These are phyloP conservation scores for Candida cerambycidarum DNA, from an alignment of 805 yeast genomes.

Conservation along the genomic window DNA sequence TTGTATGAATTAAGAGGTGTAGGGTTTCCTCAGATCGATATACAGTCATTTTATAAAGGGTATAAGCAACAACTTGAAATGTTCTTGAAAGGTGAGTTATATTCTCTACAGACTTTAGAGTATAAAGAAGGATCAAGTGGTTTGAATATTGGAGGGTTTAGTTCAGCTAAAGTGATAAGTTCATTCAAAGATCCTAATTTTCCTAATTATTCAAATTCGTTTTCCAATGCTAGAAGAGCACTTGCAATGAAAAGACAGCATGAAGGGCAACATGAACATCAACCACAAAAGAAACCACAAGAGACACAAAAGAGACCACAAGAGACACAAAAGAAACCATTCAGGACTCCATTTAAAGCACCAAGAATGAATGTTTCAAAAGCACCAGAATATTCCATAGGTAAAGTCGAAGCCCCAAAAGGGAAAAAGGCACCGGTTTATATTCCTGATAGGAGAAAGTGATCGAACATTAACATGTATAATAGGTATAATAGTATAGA, in stretches of 20 bases:
- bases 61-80: conserved; percentile 3
- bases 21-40: background rate
- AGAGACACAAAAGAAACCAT: background rate
- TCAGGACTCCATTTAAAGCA: conserved; percentile 4
- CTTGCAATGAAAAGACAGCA: background rate
- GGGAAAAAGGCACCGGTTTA: conserved; percentile 32
- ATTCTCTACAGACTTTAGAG: background rate
- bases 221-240: conserved; percentile 2
- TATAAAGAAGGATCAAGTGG: background rate
- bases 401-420: conserved; percentile 5
- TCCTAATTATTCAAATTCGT: conserved; percentile 2
- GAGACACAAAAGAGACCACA: no score
- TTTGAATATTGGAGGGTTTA: background rate
- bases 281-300: no score
- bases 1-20: conserved; percentile 20
- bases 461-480: no score
- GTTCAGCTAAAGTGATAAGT: background rate
- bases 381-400: conserved; percentile 1
- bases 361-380: conserved; percentile 1
- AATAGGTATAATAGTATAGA: no score
- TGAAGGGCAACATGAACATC: background rate
- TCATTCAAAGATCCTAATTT: background rate
- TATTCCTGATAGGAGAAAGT: conserved; percentile 25
- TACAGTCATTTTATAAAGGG: conserved; percentile 5
- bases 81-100: conserved; percentile 4